These are phyloP conservation scores for Penicillium paxilli DNA, from an alignment of 495 filamentous ascomycete genomes.

Conservation along the genomic window DNA sequence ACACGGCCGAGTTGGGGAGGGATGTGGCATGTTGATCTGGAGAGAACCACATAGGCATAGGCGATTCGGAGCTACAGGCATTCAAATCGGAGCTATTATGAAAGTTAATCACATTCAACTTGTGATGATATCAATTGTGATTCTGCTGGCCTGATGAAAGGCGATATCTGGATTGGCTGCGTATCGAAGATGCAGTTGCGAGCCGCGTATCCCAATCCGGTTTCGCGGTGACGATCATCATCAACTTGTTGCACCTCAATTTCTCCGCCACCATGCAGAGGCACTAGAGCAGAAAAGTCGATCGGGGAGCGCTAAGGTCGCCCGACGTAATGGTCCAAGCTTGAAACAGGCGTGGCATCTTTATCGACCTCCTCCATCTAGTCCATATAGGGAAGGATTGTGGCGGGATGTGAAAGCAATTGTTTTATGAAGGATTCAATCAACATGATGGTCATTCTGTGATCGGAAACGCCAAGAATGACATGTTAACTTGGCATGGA, in stretches of 20 bases:
- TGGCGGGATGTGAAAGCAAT: neutral
- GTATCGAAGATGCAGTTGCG: neutral
- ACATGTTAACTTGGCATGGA: neutral
- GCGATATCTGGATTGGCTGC: neutral
- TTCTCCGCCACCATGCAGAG: constrained; percentile 6
- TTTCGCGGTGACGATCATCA: constrained; percentile 4
- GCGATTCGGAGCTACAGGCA: neutral
- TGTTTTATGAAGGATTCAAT: neutral
- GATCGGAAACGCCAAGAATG: neutral
- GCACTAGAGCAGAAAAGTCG: neutral
- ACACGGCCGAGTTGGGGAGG: neutral
- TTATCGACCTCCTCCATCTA: neutral
- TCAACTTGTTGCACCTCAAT: constrained; percentile 4
- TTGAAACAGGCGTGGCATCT: neutral
- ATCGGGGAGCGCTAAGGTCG: neutral
- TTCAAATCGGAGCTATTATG: constrained; percentile 1
- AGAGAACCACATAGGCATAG: constrained; percentile 5
- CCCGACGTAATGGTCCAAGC: neutral
- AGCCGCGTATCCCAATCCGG: neutral
- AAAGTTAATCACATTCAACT: neutral
- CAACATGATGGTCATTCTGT: neutral
- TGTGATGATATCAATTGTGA: neutral
- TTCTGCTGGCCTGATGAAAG: neutral
- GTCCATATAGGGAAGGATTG: too few species aligned
- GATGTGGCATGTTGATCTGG: neutral